Conservation (phyloP, 2,329 filamentous ascomycete genomes). For the Plenodomus tracheiphilus region DNA sequence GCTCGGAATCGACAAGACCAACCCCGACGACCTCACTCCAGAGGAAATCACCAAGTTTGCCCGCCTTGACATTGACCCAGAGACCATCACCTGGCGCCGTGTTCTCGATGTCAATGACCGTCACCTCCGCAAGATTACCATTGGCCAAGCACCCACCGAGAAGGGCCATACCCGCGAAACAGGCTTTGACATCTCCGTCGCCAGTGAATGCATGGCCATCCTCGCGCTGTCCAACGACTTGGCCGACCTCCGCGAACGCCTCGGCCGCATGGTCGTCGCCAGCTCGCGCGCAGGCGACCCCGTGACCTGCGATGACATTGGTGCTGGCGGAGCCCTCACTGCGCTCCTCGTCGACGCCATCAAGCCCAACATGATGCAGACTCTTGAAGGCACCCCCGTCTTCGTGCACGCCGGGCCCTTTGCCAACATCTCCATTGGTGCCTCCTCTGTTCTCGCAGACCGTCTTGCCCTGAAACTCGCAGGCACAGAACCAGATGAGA, state of each 20-base stretch:
- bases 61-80: constrained; percentile 93
- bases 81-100: constrained; percentile 95
- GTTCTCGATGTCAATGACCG: constrained; percentile 97
- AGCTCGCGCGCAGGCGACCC: constrained; percentile 84
- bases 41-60: constrained; percentile 89
- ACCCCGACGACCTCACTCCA: constrained; percentile 85
- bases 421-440: constrained; percentile 97
- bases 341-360: constrained; percentile 97
- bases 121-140: constrained; percentile 84
- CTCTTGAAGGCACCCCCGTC: constrained; percentile 92
- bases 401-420: constrained; percentile 98
- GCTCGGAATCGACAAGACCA: constrained; percentile 92
- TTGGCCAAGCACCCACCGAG: constrained; percentile 87
- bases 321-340: constrained; percentile 86
- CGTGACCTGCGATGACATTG: constrained; percentile 94
- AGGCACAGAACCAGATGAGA: constrained; percentile 89
- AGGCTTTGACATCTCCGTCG: constrained; percentile 96
- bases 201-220: constrained; percentile 98
- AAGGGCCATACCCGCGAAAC: constrained; percentile 87
- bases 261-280: constrained; percentile 94
- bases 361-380: constrained; percentile 99
- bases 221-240: constrained; percentile 89
- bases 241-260: constrained; percentile 85
- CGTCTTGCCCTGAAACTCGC: constrained; percentile 94
- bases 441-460: constrained; percentile 92